These are phyloP conservation scores for Ophiostoma novo-ulmi DNA, from an alignment of 2,329 filamentous ascomycete species.

Conservation along the genomic window DNA sequence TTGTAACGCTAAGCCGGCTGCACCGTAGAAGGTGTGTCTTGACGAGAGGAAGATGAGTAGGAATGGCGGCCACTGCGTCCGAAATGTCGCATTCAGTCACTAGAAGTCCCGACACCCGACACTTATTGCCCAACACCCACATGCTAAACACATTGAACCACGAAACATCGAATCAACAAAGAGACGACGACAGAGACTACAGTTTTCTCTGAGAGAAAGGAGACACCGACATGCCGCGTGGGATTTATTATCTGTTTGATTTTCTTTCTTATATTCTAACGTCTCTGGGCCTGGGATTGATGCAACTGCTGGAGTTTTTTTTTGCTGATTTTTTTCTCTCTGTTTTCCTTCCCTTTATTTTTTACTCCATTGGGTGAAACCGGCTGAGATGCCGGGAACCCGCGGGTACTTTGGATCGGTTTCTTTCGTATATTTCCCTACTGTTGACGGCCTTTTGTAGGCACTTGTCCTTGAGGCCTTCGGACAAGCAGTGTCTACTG, in stretches of 20 bases:
- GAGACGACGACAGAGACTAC: background rate
- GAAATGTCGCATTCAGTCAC: background rate
- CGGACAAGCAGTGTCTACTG: background rate
- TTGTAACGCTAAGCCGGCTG: conserved; percentile 74
- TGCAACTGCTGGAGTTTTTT: background rate
- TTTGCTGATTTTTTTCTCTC: background rate
- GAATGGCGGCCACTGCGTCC: background rate
- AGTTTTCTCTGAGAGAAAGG: background rate
- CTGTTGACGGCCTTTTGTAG: background rate
- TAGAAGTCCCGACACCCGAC: background rate
- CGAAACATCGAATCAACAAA: background rate
- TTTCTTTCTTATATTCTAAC: background rate
- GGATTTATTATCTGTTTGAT: background rate
- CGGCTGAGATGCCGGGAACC: no score
- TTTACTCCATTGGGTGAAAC: no score
- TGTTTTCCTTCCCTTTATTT: background rate
- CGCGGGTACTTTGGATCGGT: no score
- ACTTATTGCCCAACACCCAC: background rate
- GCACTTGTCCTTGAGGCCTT: conserved; percentile 5
- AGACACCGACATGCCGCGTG: background rate
- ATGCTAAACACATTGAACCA: background rate
- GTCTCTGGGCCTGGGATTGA: background rate
- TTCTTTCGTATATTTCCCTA: background rate
- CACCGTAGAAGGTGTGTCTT: conserved; percentile 13
- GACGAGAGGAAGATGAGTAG: background rate